These are phyloP conservation scores for Nicotiana paniculata DNA, from an alignment of 257 asterid genomes.

Conservation along the genomic window DNA sequence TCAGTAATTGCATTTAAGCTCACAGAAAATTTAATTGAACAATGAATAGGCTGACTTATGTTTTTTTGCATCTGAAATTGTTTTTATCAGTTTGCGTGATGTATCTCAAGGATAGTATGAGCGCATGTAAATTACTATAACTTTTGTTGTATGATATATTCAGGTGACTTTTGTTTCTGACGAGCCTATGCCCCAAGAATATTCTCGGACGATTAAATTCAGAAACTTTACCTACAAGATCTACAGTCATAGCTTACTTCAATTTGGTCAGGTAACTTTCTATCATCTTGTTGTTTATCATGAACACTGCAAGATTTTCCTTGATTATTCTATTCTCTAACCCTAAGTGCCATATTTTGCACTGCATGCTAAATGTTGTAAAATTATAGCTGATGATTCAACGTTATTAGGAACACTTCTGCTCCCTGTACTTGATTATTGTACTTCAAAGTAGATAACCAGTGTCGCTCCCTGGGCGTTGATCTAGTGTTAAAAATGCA, in stretches of 20 bases:
- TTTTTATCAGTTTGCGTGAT: background rate
- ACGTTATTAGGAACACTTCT: background rate
- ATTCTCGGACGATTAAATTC: conserved; percentile 48
- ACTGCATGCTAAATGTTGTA: background rate
- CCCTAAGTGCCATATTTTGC: background rate
- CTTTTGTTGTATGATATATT: background rate
- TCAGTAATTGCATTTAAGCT: background rate
- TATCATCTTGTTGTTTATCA: background rate
- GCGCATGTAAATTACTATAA: background rate
- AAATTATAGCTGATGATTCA: background rate
- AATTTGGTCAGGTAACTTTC: conserved; percentile 83
- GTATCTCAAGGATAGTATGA: background rate
- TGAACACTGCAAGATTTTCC: background rate
- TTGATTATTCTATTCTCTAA: background rate
- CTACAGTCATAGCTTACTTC: conserved; percentile 96
- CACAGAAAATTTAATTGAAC: background rate
- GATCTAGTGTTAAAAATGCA: background rate
- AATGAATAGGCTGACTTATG: background rate
- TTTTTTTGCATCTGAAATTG: background rate
- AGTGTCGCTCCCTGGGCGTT: background rate
- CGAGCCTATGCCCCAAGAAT: conserved; percentile 73
- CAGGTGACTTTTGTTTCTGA: conserved; percentile 83
- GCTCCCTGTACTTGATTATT: background rate
- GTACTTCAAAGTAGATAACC: background rate
- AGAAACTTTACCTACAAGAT: conserved; percentile 75